Base-by-base conservation (phyloP, 176 grass and related monocot genomes). In the Echinochloa phyllopogon region DNA sequence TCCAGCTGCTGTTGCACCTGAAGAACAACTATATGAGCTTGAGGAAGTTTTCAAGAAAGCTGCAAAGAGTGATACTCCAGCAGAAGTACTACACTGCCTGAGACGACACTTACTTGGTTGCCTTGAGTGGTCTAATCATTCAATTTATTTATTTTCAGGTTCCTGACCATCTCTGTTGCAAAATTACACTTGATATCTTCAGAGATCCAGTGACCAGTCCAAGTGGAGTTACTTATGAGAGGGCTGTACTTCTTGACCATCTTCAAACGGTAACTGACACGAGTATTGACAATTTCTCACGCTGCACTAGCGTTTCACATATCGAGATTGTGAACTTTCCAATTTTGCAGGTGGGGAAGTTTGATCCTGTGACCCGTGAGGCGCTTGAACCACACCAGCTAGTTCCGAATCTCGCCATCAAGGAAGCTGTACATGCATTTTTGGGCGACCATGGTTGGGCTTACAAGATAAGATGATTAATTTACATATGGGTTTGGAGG, bases 81-180 rank as follows among this genome's bases (percentile, higher is more conserved):
- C 77, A 85, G 96, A 98, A 70, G 93, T 95, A 82, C 38, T 21
- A 49, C 21, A 49, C 56, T 77, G 10, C 44, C 33, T 86, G 52
- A 21, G 15, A 81, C n/a, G 47, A 3, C 44, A 11, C 44, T 59
- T 57, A 29, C 23, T 86, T 39, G 9, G 13, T 50, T 27, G 45
- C 36, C 42, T 24, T 62, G 8, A 63, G 48, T 66, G 10, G 27
- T 64, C 14, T 80, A 78, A 65, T 69, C 29, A 78, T n/a, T 23
- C 6, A 37, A 10, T 53, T 15, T 38, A 42, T 16, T 16, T 60
- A 55, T 79, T 36, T 65, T 58, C 86, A 98, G 96, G 91, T 98
- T 72, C 96, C 96, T 60, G 96, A 94, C 38, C 90, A 98, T 86
- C 88, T 98, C 24, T 96, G 91, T 43, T 98, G 96, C 89, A 98